These are phyloP conservation scores for Neonectria ditissima DNA, from an alignment of 2,329 filamentous ascomycete species.

Conservation along the genomic window DNA sequence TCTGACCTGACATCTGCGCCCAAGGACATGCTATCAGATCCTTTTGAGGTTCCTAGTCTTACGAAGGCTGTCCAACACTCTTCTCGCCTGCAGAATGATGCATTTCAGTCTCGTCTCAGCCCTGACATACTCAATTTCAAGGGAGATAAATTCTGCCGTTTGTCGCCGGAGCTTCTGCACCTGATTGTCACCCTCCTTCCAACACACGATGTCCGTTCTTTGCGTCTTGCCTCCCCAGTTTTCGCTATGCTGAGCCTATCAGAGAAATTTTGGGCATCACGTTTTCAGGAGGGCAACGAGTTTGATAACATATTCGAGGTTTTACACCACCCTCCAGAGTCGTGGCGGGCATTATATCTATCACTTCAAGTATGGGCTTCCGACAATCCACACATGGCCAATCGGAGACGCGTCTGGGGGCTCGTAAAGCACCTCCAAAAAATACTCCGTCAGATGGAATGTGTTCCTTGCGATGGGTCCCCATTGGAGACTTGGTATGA, in stretches of 20 bases:
- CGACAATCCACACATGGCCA: slow-evolving; percentile 16
- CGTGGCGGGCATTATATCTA: slow-evolving; percentile 22
- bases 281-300: slow-evolving; percentile 24
- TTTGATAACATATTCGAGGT: slow-evolving; percentile 26
- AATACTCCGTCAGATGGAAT: slow-evolving; percentile 18
- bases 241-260: slow-evolving; percentile 22
- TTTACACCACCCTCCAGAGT: slow-evolving; percentile 8
- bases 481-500: slow-evolving; percentile 23
- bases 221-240: slow-evolving; percentile 28
- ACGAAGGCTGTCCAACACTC: slow-evolving; percentile 2
- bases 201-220: slow-evolving; percentile 19
- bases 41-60: slow-evolving; percentile 18
- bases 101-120: slow-evolving; percentile 11
- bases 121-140: not conserved
- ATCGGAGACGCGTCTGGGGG: slow-evolving; percentile 26
- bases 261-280: slow-evolving; percentile 33
- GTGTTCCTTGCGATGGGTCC: slow-evolving; percentile 12
- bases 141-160: slow-evolving; percentile 21
- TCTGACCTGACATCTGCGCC: slow-evolving; percentile 3
- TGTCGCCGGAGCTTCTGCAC: slow-evolving; percentile 31
- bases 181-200: slow-evolving; percentile 18
- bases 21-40: slow-evolving; percentile 10
- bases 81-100: slow-evolving; percentile 5
- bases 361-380: slow-evolving; percentile 10
- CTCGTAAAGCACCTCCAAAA: slow-evolving; percentile 8